phyloP scores from a whole-genome alignment of 345 rosid species.

The Lepidium sativum region DNA sequence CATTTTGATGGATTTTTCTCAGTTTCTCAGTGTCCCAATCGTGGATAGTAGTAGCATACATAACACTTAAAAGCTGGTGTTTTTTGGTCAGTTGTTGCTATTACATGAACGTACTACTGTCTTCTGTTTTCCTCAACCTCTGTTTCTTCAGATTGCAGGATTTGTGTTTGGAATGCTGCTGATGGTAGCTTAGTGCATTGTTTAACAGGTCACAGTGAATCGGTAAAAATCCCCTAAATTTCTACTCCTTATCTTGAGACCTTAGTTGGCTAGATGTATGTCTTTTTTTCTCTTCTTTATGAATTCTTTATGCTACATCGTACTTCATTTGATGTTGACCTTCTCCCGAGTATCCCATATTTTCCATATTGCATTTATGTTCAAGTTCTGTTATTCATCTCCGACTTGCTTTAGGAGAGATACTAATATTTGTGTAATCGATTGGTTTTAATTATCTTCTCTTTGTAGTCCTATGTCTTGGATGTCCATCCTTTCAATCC shows the following conservation, averaged over 20 bases:
- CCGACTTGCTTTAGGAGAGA: neutral
- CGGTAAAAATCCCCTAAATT: conserved; percentile 49
- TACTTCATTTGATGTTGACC: conserved; percentile 3
- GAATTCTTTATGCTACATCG: neutral
- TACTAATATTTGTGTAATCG: neutral
- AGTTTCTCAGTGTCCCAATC: neutral
- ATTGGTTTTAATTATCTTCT: conserved; percentile 12
- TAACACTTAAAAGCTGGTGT: neutral
- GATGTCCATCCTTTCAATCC: conserved; percentile 99
- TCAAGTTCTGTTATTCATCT: conserved; percentile 3
- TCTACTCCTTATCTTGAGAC: conserved; percentile 7
- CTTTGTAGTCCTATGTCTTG: conserved; percentile 88
- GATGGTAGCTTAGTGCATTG: conserved; percentile 97
- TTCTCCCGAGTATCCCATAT: neutral
- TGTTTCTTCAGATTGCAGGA: conserved; percentile 86
- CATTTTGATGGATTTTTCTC: neutral
- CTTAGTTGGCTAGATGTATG: conserved; percentile 13
- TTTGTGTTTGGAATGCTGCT: conserved; percentile 98
- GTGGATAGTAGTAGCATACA: neutral
- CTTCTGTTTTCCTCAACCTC: neutral
- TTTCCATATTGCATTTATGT: neutral
- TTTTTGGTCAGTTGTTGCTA: neutral
- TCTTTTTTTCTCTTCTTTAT: neutral
- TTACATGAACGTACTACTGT: conserved; percentile 8
- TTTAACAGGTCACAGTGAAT: conserved; percentile 90